Conservation (phyloP, 768 basidiomycete genomes). For the Termitomyces sp. region DNA sequence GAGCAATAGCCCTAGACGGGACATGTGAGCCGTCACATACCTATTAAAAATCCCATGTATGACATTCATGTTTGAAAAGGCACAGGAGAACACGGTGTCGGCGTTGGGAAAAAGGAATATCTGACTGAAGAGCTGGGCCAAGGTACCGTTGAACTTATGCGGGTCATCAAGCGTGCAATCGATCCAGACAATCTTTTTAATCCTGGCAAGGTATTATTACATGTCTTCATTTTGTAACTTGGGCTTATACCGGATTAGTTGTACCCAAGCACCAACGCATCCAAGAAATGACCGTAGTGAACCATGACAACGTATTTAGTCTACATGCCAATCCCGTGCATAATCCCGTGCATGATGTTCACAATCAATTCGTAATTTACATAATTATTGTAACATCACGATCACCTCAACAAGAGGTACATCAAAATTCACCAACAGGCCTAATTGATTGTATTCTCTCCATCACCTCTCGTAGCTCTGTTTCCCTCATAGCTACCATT, state of each 20-base stretch:
- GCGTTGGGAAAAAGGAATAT: constrained; percentile 82
- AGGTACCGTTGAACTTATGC: constrained; percentile 82
- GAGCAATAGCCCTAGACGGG: constrained; percentile 70
- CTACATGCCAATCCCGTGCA: not conserved
- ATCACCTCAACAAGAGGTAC: constrained; percentile 9
- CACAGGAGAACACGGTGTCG: constrained; percentile 86
- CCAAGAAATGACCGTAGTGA: not conserved
- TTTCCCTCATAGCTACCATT: constrained; percentile 65
- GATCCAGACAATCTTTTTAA: constrained; percentile 84
- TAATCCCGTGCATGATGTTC: no score
- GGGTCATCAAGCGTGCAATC: constrained; percentile 70
- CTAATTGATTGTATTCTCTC: constrained; percentile 52
- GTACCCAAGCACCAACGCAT: constrained; percentile 20
- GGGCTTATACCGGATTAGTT: constrained; percentile 16
- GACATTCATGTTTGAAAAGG: constrained; percentile 33
- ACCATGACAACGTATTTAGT: not conserved
- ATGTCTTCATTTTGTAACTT: not conserved
- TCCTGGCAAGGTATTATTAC: constrained; percentile 60
- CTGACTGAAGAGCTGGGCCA: constrained; percentile 77
- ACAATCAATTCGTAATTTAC: not conserved
- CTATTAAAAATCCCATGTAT: not conserved
- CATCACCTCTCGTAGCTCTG: constrained; percentile 72
- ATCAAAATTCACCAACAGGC: constrained; percentile 28
- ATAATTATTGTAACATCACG: not conserved
- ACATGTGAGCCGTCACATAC: constrained; percentile 52